These are phyloP conservation scores for Alternaria rosae DNA, from an alignment of 2,329 filamentous ascomycete genomes.

Conservation along the genomic window DNA sequence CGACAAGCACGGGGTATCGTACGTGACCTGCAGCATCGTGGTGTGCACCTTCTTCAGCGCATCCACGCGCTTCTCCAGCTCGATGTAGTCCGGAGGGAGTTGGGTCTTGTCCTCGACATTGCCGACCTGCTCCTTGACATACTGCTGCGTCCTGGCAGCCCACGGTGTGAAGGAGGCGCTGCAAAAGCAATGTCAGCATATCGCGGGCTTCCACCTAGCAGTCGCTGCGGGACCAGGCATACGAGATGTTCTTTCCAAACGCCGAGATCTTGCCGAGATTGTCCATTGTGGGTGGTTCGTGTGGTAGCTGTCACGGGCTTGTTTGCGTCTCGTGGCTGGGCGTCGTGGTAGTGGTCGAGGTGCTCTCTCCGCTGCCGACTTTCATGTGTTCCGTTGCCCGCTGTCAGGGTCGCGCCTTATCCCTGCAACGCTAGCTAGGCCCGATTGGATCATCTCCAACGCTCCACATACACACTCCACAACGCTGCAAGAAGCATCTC, in stretches of 20 bases:
- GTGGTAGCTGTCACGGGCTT: constrained; percentile 4
- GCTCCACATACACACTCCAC: neutral
- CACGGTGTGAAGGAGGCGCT: constrained; percentile 91
- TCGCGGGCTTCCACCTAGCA: constrained; percentile 7
- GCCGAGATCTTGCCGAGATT: constrained; percentile 76
- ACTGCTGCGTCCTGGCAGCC: constrained; percentile 92
- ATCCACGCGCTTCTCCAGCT: constrained; percentile 98
- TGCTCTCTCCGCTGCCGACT: constrained; percentile 22
- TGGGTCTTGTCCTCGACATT: constrained; percentile 97
- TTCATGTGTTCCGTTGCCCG: constrained; percentile 33
- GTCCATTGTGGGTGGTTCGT: constrained; percentile 62
- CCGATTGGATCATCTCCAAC: constrained; percentile 1
- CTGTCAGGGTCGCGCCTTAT: constrained; percentile 19
- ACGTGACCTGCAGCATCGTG: constrained; percentile 97
- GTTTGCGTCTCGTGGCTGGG: constrained; percentile 8
- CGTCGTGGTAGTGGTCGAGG: constrained; percentile 23
- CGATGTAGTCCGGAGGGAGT: constrained; percentile 95
- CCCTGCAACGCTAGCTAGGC: constrained; percentile 24
- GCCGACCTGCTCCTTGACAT: constrained; percentile 96
- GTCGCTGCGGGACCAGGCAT: constrained; percentile 41
- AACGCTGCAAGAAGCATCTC: neutral
- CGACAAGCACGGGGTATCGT: constrained; percentile 49
- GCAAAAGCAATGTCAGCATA: constrained; percentile 55
- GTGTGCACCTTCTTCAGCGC: constrained; percentile 96
- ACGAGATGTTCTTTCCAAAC: constrained; percentile 76